Conservation (phyloP, 2,329 filamentous ascomycete genomes). For the Onygena corvina region DNA sequence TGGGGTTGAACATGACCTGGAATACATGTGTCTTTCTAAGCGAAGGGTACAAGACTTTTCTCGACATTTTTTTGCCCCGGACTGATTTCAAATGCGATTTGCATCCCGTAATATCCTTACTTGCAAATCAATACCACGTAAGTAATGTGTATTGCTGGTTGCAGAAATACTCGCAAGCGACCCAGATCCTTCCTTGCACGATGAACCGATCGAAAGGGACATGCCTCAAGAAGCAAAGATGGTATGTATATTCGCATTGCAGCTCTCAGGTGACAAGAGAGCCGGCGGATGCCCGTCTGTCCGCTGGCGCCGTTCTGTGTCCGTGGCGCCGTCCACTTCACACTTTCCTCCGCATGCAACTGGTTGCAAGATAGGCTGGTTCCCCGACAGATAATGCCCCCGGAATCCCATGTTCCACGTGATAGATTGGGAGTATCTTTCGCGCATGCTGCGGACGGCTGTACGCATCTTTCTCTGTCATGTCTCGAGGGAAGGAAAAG, state of each 20-base stretch:
- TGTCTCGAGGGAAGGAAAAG: neutral
- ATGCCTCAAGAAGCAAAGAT: neutral
- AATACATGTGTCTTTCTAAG: too few species aligned
- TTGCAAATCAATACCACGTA: neutral
- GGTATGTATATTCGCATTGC: neutral
- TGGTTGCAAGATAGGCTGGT: neutral
- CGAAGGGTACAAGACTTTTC: too few species aligned
- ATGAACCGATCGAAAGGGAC: neutral
- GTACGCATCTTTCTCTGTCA: neutral
- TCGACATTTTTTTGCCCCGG: neutral
- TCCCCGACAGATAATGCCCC: neutral
- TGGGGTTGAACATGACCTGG: too few species aligned
- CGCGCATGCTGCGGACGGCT: neutral
- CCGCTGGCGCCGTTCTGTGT: constrained; percentile 1
- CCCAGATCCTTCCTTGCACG: neutral
- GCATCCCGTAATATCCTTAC: neutral
- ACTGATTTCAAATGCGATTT: neutral
- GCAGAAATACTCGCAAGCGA: neutral
- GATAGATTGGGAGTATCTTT: neutral
- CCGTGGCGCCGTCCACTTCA: constrained; percentile 1
- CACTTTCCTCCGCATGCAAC: constrained; percentile 1
- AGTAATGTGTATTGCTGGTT: neutral
- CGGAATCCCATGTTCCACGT: neutral
- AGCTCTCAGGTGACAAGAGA: neutral
- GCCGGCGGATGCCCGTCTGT: constrained; percentile 2